Conservation (phyloP, 805 yeast species). For the Candida golubevii region DNA sequence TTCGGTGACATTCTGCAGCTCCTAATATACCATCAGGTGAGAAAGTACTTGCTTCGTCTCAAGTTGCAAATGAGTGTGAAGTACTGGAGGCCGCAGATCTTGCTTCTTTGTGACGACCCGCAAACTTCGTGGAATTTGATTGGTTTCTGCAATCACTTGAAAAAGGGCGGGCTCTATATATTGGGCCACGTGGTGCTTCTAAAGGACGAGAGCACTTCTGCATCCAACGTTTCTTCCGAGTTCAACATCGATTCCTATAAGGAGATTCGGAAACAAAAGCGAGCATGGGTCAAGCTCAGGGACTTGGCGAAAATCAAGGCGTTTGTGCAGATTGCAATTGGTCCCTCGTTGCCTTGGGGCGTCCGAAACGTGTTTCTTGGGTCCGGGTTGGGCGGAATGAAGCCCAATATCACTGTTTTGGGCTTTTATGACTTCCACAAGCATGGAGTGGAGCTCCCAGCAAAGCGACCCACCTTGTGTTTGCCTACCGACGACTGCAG, state of each 20-base stretch:
- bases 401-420: conserved; percentile 87
- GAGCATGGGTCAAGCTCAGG: conserved; percentile 80
- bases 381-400: conserved; percentile 98
- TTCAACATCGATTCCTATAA: conserved; percentile 45
- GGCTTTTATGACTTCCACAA: conserved; percentile 75
- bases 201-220: conserved; percentile 23
- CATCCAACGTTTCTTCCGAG: conserved; percentile 16
- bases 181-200: conserved; percentile 86
- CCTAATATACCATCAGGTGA: conserved; percentile 90
- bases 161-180: conserved; percentile 91
- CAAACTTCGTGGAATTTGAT: conserved; percentile 88
- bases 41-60: conserved; percentile 79
- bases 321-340: conserved; percentile 87
- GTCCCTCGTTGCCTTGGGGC: conserved; percentile 91
- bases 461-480: conserved; percentile 16
- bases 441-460: conserved; percentile 33
- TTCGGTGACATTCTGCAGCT: conserved; percentile 99
- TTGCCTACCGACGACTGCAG: conserved; percentile 79
- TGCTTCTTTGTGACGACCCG: conserved; percentile 86
- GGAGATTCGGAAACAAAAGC: conserved; percentile 67
- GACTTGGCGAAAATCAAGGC: conserved; percentile 81
- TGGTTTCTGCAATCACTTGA: conserved; percentile 87
- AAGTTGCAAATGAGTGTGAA: conserved; percentile 87
- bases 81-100: conserved; percentile 96
- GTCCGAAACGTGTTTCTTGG: conserved; percentile 88